Evolutionary conservation across 805 yeast species (phyloP).

Genomic region (Metschnikowia dekortorum): DNA sequence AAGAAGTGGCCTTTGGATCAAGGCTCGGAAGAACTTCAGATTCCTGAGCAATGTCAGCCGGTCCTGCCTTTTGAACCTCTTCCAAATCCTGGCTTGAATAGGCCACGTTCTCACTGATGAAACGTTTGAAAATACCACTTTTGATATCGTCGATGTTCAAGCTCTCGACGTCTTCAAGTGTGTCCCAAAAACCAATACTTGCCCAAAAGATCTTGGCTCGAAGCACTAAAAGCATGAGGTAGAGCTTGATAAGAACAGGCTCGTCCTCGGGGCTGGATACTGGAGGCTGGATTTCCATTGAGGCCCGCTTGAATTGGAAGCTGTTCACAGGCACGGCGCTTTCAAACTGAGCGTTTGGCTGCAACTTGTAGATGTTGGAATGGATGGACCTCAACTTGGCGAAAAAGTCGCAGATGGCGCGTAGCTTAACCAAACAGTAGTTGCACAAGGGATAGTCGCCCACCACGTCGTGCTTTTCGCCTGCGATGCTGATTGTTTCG

Average conservation of each 20-base stretch:
- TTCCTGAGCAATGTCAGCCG: background rate
- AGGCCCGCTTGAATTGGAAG: constrained; percentile 26
- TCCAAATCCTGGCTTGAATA: constrained; percentile 3
- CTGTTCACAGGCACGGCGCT: constrained; percentile 19
- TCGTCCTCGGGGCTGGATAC: constrained; percentile 23
- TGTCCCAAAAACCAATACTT: constrained; percentile 74
- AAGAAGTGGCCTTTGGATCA: background rate
- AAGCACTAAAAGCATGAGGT: constrained; percentile 49
- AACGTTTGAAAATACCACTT: constrained; percentile 9
- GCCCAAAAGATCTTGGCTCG: constrained; percentile 81
- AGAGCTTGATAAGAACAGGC: constrained; percentile 40
- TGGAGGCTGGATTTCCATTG: constrained; percentile 9
- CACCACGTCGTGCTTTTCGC: constrained; percentile 25
- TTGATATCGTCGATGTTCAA: constrained; percentile 14
- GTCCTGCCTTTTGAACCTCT: background rate
- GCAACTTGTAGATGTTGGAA: constrained; percentile 53
- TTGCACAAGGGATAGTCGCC: constrained; percentile 69
- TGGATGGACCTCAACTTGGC: constrained; percentile 66
- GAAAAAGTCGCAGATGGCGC: constrained; percentile 80
- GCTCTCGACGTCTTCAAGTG: constrained; percentile 32
- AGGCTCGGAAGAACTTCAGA: background rate
- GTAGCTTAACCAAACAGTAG: constrained; percentile 71
- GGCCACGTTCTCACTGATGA: constrained; percentile 15
- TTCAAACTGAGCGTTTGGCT: constrained; percentile 26
- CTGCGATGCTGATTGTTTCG: constrained; percentile 13